phyloP scores from a whole-genome alignment of 1,284 basidiomycete species.

The Heterobasidion parviporum region DNA sequence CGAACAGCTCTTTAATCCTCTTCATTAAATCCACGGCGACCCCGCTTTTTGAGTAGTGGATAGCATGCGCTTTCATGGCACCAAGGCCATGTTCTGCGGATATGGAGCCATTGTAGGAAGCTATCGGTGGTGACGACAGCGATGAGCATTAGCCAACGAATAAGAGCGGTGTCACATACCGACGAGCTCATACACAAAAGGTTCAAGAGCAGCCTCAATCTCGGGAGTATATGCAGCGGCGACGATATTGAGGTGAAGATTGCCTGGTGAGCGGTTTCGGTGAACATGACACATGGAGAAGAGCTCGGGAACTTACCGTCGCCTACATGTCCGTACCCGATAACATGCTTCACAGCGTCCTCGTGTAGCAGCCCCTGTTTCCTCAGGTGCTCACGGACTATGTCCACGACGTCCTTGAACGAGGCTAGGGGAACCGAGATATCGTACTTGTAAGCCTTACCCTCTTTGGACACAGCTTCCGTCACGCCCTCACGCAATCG shows the following conservation, averaged over 20 bases:
- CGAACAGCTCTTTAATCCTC: slow-evolving; percentile 85
- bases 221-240: slow-evolving; percentile 79
- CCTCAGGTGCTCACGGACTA: slow-evolving; percentile 66
- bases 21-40: slow-evolving; percentile 86
- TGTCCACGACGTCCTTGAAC: slow-evolving; percentile 88
- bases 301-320: slow-evolving; percentile 57
- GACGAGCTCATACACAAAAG: slow-evolving; percentile 93
- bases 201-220: slow-evolving; percentile 85
- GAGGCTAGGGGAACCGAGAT: slow-evolving; percentile 84
- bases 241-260: slow-evolving; percentile 93
- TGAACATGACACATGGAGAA: slow-evolving; percentile 9
- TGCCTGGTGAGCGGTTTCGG: slow-evolving; percentile 44
- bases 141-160: not conserved
- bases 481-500: slow-evolving; percentile 90
- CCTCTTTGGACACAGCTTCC: slow-evolving; percentile 91
- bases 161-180: slow-evolving; percentile 33
- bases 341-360: slow-evolving; percentile 70
- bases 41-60: slow-evolving; percentile 82
- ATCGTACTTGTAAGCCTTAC: slow-evolving; percentile 97
- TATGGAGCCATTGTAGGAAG: slow-evolving; percentile 77
- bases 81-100: slow-evolving; percentile 97
- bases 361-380: slow-evolving; percentile 70
- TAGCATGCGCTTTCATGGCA: slow-evolving; percentile 88
- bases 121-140: slow-evolving; percentile 24
- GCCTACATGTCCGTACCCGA: slow-evolving; percentile 95